These are phyloP conservation scores for Boletus smithii DNA, from an alignment of 1,284 basidiomycete species.

Conservation along the genomic window DNA sequence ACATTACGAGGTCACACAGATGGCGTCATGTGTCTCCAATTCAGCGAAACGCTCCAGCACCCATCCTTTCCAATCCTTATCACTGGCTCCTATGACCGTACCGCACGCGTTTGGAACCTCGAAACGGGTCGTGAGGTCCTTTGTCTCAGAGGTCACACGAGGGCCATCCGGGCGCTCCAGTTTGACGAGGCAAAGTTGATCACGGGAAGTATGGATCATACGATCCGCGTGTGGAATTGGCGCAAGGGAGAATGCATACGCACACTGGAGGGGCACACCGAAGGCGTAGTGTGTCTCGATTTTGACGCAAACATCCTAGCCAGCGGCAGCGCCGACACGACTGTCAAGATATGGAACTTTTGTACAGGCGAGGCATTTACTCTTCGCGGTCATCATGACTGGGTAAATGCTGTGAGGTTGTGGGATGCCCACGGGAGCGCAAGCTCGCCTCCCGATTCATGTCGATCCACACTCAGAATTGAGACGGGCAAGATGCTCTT, in stretches of 20 bases:
- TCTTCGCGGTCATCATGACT: constrained; percentile 89
- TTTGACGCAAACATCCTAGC: constrained; percentile 93
- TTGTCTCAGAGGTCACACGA: constrained; percentile 85
- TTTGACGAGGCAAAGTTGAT: constrained; percentile 97
- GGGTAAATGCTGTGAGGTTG: constrained; percentile 94
- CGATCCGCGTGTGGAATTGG: constrained; percentile 98
- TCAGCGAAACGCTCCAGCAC: constrained; percentile 82
- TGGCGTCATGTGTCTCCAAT: constrained; percentile 97
- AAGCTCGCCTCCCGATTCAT: constrained; percentile 37
- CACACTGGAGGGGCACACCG: constrained; percentile 86
- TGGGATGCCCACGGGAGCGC: constrained; percentile 75
- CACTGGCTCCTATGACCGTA: constrained; percentile 97
- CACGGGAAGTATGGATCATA: constrained; percentile 95
- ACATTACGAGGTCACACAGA: constrained; percentile 92
- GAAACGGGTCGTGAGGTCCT: constrained; percentile 86
- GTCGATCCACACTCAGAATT: constrained; percentile 43
- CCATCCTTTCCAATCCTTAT: constrained; percentile 92
- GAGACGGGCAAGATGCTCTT: constrained; percentile 91
- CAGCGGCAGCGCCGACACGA: constrained; percentile 85
- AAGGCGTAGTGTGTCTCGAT: constrained; percentile 89
- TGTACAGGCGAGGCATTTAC: constrained; percentile 90
- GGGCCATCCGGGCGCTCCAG: constrained; percentile 89
- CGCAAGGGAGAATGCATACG: constrained; percentile 87
- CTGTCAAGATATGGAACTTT: constrained; percentile 95
- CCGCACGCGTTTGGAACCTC: constrained; percentile 94